A percentile compares a stretch with the other conserved stretches of the same genome.
phyloP scores from a whole-genome alignment of 208 protist species.

The Leishmania tropica region DNA sequence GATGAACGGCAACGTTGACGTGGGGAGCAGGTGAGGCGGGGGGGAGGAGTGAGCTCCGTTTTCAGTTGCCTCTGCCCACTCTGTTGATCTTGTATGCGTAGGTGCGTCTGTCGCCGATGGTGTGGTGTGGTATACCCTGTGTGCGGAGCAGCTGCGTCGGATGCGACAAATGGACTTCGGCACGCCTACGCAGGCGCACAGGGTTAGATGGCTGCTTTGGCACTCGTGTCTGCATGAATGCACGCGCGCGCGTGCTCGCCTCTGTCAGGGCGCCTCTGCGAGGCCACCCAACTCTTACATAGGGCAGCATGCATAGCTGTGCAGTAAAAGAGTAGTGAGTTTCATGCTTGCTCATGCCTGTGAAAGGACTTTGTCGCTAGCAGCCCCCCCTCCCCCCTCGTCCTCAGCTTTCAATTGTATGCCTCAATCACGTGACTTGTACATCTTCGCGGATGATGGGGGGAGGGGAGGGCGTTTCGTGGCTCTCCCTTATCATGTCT shows the following conservation, averaged over 20 bases:
- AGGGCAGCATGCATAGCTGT: background rate
- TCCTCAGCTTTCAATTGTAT: background rate
- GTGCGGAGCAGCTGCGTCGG: background rate
- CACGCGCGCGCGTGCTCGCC: background rate
- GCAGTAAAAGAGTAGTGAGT: background rate
- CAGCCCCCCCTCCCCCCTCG: background rate
- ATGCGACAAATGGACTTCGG: background rate
- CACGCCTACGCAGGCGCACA: background rate
- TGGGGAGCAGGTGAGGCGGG: background rate
- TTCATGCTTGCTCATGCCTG: background rate
- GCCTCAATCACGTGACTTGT: background rate
- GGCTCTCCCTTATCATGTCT: background rate
- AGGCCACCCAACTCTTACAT: background rate
- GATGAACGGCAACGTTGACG: background rate
- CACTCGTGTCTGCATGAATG: background rate
- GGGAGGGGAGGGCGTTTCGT: background rate
- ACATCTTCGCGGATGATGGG: background rate
- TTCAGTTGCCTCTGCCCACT: background rate
- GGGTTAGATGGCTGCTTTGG: background rate
- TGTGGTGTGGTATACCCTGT: background rate
- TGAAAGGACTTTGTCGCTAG: background rate
- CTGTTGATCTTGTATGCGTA: background rate
- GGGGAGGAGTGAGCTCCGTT: background rate
- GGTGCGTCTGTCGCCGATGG: background rate
- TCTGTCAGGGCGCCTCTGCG: background rate